These are phyloP conservation scores for Astraeus odoratus DNA, from an alignment of 768 basidiomycete genomes.

Conservation along the genomic window DNA sequence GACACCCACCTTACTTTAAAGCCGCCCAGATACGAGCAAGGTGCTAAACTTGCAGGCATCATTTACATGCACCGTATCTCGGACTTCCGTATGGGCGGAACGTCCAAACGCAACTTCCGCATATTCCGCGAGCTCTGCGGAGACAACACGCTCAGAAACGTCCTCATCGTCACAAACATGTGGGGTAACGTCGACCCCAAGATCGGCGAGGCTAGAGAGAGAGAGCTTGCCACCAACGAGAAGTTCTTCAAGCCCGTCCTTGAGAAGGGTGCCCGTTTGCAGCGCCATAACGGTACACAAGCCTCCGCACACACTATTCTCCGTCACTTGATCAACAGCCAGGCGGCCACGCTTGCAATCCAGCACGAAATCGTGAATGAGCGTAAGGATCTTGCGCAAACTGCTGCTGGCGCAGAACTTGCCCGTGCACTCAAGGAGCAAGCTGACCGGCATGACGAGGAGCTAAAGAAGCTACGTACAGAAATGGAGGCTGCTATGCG, in stretches of 20 bases:
- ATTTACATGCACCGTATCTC: conserved; percentile 51
- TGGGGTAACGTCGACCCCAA: conserved; percentile 38
- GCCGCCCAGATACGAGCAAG: conserved; percentile 25
- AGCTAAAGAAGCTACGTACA: conserved; percentile 37
- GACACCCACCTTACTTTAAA: not conserved
- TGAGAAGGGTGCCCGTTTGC: conserved; percentile 39
- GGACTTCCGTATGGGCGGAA: conserved; percentile 44
- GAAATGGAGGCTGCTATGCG: conserved; percentile 42
- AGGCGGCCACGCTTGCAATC: conserved; percentile 41
- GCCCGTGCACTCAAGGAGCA: conserved; percentile 43
- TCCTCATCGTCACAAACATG: conserved; percentile 49
- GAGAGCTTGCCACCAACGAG: conserved; percentile 33
- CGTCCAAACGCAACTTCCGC: conserved; percentile 43
- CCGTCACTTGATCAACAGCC: conserved; percentile 33
- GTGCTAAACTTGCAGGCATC: conserved; percentile 41
- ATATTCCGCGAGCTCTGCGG: conserved; percentile 51
- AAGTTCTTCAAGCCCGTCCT: conserved; percentile 49
- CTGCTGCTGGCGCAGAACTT: conserved; percentile 48
- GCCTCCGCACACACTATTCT: conserved; percentile 38
- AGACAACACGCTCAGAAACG: conserved; percentile 39
- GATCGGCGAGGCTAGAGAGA: conserved; percentile 38
- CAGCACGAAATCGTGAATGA: conserved; percentile 51
- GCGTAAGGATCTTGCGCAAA: conserved; percentile 41
- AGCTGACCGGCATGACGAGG: conserved; percentile 39
- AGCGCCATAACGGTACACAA: conserved; percentile 35